Evolutionary conservation across 1,139 yeast species (phyloP), one percentile per base, ranked within the genome.

Genomic region (Suhomyces maxii): DNA sequence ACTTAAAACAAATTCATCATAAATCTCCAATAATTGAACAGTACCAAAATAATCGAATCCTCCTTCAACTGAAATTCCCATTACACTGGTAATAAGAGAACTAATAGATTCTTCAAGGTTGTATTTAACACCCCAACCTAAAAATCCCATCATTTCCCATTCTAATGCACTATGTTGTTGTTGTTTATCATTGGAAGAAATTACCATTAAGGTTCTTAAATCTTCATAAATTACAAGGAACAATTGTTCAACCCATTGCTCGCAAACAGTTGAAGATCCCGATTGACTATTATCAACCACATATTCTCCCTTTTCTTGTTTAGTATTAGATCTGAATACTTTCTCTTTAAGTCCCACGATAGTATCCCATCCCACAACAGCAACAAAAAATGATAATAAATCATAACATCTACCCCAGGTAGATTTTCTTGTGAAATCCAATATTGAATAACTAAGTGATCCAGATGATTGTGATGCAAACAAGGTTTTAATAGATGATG

Each of bases 321-420:
- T 23, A 8, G 28, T 7, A 12, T 13, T 38, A 11, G 39, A 47
- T 31, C 42, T 31, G 45, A 67, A 61, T 6, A 64, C 59, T 23
- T 50, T 38, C 41, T 60, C 61, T 46, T 65, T 66, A 36, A 68
- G 39, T 3, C 50, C 42, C 30, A 69, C 67, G 37, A 65, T 45
- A 38, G 57, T 54, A 45, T 73, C 77, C 79, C 79, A 74, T 2
- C 79, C 79, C 30, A 65, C 60, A 14, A 63, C 47, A 1, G 78
- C 76, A 1, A 70, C 64, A 36, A 73, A 59, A 30, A 69, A 60
- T 3, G 77, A 65, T 40, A 74, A 50, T 34, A 74, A 54, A 47
- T 73, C 76, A 52, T 72, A 74, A 38, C 71, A 59, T 45, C 75
- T 62, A 6, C 79, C 79, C 77, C 78, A 73, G 2, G 76, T 70